Conservation (phyloP, 148 eudicot species). For the Camellia lanceoleosa region DNA sequence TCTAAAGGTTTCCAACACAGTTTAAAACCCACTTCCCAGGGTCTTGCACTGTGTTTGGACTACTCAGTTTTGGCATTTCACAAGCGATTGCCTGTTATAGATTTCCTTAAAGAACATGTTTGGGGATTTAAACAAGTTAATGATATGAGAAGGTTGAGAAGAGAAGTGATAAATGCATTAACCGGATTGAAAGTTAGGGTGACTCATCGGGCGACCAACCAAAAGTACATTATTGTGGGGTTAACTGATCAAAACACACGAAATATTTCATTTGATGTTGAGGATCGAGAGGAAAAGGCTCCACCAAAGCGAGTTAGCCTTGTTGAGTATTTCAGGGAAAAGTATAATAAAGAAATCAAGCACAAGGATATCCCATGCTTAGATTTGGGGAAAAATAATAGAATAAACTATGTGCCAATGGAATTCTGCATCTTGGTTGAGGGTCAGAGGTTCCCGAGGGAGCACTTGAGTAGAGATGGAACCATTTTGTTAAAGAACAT, state of each 20-base stretch:
- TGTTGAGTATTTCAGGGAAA: constrained; percentile 52
- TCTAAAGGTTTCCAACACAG: constrained; percentile 55
- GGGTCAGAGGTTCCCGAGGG: constrained; percentile 68
- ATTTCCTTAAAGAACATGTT: constrained; percentile 46
- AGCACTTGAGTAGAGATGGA: constrained; percentile 31
- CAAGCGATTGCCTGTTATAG: constrained; percentile 51
- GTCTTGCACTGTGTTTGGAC: constrained; percentile 61
- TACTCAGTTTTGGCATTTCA: constrained; percentile 60
- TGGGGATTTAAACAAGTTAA: constrained; percentile 10
- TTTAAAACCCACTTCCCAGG: constrained; percentile 53
- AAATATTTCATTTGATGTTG: constrained; percentile 37
- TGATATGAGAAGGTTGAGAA: constrained; percentile 15
- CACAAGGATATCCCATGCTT: constrained; percentile 52
- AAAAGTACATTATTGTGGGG: constrained; percentile 46
- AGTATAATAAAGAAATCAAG: constrained; percentile 32
- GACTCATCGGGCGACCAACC: constrained; percentile 58
- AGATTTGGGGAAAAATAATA: constrained; percentile 43
- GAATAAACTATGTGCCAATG: constrained; percentile 51
- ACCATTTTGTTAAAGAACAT: constrained; percentile 33
- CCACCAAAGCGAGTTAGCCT: constrained; percentile 27
- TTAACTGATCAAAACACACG: constrained; percentile 38
- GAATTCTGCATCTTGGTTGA: constrained; percentile 67
- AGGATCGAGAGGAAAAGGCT: constrained; percentile 39
- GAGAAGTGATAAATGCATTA: constrained; percentile 27
- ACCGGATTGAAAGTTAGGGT: constrained; percentile 54